Evolutionary conservation across 2,329 filamentous ascomycete genomes (phyloP).

Genomic region (Cladophialophora yegresii): DNA sequence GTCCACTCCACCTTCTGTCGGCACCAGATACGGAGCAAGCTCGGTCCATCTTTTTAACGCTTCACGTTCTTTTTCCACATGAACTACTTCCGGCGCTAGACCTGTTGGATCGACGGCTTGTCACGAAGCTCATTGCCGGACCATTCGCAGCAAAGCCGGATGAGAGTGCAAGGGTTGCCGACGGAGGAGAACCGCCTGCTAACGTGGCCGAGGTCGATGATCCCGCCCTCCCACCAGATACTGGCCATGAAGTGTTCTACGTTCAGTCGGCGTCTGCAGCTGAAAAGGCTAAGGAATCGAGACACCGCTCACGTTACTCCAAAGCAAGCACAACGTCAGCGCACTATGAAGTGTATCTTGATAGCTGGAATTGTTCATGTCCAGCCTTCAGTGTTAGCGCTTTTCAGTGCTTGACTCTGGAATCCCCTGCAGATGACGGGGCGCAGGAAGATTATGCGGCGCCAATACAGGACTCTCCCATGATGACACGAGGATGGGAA

Average conservation of each 20-base stretch:
- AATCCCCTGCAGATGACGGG: not conserved
- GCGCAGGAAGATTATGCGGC: slow-evolving; percentile 24
- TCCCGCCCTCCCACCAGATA: too few relatives aligned
- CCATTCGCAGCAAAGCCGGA: not conserved
- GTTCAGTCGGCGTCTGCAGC: slow-evolving; percentile 61
- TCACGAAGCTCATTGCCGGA: slow-evolving; percentile 58
- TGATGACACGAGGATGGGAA: slow-evolving; percentile 34
- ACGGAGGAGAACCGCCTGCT: not conserved
- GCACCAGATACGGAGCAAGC: slow-evolving; percentile 14
- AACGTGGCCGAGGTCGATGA: not conserved
- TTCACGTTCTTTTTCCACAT: slow-evolving; percentile 82
- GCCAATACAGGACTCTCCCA: not conserved
- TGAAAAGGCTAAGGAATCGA: not conserved
- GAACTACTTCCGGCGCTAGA: slow-evolving; percentile 83
- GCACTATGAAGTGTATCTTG: slow-evolving; percentile 70
- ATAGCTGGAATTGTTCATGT: slow-evolving; percentile 87
- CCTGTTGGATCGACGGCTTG: slow-evolving; percentile 75
- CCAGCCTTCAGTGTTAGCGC: slow-evolving; percentile 76
- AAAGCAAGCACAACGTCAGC: slow-evolving; percentile 36
- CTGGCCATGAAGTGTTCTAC: slow-evolving; percentile 54
- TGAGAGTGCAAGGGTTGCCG: not conserved
- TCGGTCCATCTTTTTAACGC: slow-evolving; percentile 63
- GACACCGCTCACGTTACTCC: not conserved
- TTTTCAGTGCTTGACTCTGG: slow-evolving; percentile 52
- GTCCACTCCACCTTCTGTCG: slow-evolving; percentile 15